Evolutionary conservation across 164 flowering plant genomes (phyloP).

Genomic region (Aristolochia californica): DNA sequence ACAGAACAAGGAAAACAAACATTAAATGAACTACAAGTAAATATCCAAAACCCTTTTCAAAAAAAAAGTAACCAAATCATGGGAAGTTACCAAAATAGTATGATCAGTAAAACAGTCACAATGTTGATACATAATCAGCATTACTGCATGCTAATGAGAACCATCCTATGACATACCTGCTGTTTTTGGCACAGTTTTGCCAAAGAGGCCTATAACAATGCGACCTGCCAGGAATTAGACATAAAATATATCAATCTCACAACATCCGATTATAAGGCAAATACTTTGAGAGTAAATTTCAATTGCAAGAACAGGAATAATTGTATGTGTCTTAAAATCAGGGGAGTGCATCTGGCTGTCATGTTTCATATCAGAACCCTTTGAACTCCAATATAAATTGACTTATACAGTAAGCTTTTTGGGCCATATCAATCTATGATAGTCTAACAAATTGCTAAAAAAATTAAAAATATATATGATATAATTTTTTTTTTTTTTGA

Average conservation of each 20-base stretch:
- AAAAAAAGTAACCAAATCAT: too few relatives aligned
- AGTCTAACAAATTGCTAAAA: too few relatives aligned
- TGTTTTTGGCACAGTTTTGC: constrained; percentile 82
- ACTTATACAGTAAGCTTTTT: too few relatives aligned
- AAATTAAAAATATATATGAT: too few relatives aligned
- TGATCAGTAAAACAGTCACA: neutral
- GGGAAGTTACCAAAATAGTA: too few relatives aligned
- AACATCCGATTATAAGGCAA: neutral
- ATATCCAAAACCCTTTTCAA: too few relatives aligned
- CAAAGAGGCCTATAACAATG: constrained; percentile 76
- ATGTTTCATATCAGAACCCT: too few relatives aligned
- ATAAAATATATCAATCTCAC: neutral
- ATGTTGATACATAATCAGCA: neutral
- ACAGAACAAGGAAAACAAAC: neutral
- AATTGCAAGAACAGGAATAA: neutral
- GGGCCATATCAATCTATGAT: too few relatives aligned
- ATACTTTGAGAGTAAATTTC: neutral
- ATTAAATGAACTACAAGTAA: neutral
- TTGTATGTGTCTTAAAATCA: neutral
- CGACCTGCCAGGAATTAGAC: constrained; percentile 43
- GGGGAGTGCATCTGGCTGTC: too few relatives aligned
- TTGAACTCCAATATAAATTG: too few relatives aligned
- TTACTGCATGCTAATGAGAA: neutral
- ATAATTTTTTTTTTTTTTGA: too few relatives aligned
- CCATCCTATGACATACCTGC: constrained; percentile 27